Base-by-base conservation (phyloP, 1,284 basidiomycete species). In the Ustilago sp. region DNA sequence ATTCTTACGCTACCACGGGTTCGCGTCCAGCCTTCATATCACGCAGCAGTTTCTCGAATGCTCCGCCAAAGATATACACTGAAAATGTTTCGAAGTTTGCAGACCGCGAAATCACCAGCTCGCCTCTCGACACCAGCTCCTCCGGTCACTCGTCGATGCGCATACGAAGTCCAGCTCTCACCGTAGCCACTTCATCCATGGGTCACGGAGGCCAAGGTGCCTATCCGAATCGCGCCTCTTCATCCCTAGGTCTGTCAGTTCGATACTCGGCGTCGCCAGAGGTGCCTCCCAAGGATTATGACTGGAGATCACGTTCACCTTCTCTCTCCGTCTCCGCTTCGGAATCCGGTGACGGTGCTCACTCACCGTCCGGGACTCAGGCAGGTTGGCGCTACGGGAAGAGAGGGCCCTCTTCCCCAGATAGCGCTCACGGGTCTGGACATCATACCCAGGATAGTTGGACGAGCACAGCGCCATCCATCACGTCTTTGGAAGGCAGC, bases 131-230 rank as follows among this genome's bases (percentile, higher is more conserved):
- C 12, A 72, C 74, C 1, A 72, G 67, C 65, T 79, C 73, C 8
- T 77, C 74, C 6, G 69, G 69, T 23, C 77, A 79, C 36, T 75
- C 76, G 13, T 72, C 76, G 13, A 55, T 59, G 41, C 69, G 66
- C 50, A 51, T 59, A 8, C 65, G 63, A 15, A 77, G 66, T 28
- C 69, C 69, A 17, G 59, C 69, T 34, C 41, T 63, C 36, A 74
- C 72, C 3, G 59, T 67, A 23, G 63, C 63, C 41, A 70, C 67
- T 17, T 67, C 67, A 9, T 69, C 72, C n/a, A 19, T 61, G 48
- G 62, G 67, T 6, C 63, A 74, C 15, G 54, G 50, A 28, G 63
- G 34, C 47, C 32, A 32, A 2, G 15, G 34, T 9, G 36, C 13
- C 32, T 4, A 39, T 31, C 13, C 35, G 32, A 41, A 56, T 31